Evolutionary conservation across 73 alveolate genomes (phyloP).

Genomic region (Paramecium biaurelia): DNA sequence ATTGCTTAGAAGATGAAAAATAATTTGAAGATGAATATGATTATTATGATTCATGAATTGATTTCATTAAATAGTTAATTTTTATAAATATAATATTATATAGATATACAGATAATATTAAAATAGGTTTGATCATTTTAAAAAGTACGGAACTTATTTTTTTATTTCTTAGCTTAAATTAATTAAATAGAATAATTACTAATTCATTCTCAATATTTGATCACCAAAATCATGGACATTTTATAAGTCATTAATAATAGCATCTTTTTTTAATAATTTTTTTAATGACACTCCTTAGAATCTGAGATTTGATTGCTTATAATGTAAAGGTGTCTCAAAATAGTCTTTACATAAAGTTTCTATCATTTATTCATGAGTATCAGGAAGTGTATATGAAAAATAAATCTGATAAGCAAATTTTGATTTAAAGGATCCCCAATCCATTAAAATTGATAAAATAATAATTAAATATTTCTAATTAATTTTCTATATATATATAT

Average conservation of each 20-base stretch:
- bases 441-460: neutral
- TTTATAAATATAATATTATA: neutral
- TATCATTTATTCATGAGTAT: constrained; percentile 8
- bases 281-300: neutral
- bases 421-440: neutral
- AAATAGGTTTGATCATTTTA: neutral
- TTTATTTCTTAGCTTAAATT: neutral
- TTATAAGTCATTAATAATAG: neutral
- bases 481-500: neutral
- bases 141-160: constrained; percentile 6
- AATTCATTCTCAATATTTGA: neutral
- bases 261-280: neutral
- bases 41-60: neutral
- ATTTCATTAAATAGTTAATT: no score
- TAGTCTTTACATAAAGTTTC: constrained; percentile 6
- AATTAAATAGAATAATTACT: neutral
- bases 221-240: constrained; percentile 25
- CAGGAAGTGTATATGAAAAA: constrained; percentile 12
- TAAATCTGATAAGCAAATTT: constrained; percentile 1
- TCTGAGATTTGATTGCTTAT: neutral
- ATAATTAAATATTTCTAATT: neutral
- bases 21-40: constrained; percentile 25
- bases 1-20: constrained; percentile 11
- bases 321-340: neutral
- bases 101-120: neutral